Conservation (phyloP, 169 alveolate genomes). For the Amoebophrya sp. region DNA sequence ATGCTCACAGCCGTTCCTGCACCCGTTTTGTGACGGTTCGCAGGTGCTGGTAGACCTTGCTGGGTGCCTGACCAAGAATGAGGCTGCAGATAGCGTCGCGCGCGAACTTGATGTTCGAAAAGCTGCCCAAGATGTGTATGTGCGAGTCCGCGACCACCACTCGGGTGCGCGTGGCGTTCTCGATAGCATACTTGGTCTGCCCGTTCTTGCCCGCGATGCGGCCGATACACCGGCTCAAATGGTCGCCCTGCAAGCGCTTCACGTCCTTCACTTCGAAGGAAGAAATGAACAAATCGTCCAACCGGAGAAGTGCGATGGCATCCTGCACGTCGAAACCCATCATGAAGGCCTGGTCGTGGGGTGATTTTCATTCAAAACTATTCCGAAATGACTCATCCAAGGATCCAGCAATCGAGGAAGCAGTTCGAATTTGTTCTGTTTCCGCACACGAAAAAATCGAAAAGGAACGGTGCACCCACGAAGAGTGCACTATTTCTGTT, state of each 20-base stretch:
- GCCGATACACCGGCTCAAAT: constrained; percentile 96
- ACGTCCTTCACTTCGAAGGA: constrained; percentile 97
- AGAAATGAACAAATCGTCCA: constrained; percentile 95
- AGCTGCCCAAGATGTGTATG: constrained; percentile 77
- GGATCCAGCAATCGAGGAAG: not conserved
- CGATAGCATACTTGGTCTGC: constrained; percentile 96
- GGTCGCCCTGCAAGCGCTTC: constrained; percentile 94
- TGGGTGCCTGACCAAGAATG: constrained; percentile 74
- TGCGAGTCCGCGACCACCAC: constrained; percentile 80
- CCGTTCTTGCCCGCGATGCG: constrained; percentile 98
- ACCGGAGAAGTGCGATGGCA: constrained; percentile 92
- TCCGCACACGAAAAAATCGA: not conserved
- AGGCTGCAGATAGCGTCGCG: constrained; percentile 94
- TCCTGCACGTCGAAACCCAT: constrained; percentile 97
- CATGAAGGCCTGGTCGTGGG: constrained; percentile 90
- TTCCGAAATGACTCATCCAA: not conserved
- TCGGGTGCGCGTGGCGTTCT: constrained; percentile 98
- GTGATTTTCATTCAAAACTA: not conserved
- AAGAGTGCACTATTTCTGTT: not conserved
- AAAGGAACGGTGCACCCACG: not conserved
- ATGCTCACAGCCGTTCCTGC: constrained; percentile 53
- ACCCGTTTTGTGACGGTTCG: constrained; percentile 54
- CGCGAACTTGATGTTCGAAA: constrained; percentile 91
- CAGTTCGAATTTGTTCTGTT: not conserved
- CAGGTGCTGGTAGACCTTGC: constrained; percentile 54